Conservation (phyloP, 2,329 filamentous ascomycete species). For the Pezicula radicicola region DNA sequence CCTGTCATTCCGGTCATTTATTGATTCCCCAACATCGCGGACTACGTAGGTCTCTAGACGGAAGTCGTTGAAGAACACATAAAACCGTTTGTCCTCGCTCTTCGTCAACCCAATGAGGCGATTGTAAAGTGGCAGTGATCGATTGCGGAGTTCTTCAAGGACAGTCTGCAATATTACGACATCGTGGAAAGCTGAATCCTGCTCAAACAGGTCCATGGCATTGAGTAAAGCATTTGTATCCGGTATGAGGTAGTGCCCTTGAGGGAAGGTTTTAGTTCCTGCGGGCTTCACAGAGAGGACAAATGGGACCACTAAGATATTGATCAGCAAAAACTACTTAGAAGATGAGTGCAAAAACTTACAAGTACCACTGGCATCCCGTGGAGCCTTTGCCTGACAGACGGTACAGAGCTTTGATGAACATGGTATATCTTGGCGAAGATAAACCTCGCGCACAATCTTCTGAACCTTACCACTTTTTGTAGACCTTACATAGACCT, state of each 20-base stretch:
- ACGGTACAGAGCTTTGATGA: slow-evolving; percentile 82
- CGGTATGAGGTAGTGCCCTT: slow-evolving; percentile 90
- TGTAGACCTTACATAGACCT: slow-evolving; percentile 91
- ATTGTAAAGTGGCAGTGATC: slow-evolving; percentile 92
- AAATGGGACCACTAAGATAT: slow-evolving; percentile 67
- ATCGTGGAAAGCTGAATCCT: slow-evolving; percentile 88
- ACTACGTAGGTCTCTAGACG: slow-evolving; percentile 84
- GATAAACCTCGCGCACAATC: slow-evolving; percentile 94
- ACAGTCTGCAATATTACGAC: slow-evolving; percentile 97
- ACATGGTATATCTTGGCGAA: slow-evolving; percentile 95
- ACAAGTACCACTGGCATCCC: slow-evolving; percentile 78
- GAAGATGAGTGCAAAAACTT: slow-evolving; percentile 22
- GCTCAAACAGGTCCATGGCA: slow-evolving; percentile 96
- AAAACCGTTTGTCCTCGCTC: slow-evolving; percentile 95
- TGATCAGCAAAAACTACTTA: background rate
- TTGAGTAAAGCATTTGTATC: slow-evolving; percentile 95
- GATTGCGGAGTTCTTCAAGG: slow-evolving; percentile 90
- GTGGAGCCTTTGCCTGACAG: slow-evolving; percentile 73
- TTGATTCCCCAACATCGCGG: slow-evolving; percentile 73
- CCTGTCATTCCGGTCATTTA: slow-evolving; percentile 96
- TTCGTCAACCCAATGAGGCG: slow-evolving; percentile 86
- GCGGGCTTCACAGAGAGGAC: slow-evolving; percentile 86
- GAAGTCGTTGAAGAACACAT: slow-evolving; percentile 99
- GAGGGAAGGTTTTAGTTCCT: slow-evolving; percentile 75
- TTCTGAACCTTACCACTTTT: slow-evolving; percentile 98